These are phyloP conservation scores for Colletotrichum acutatum DNA, from an alignment of 2,329 filamentous ascomycete species.

Conservation along the genomic window DNA sequence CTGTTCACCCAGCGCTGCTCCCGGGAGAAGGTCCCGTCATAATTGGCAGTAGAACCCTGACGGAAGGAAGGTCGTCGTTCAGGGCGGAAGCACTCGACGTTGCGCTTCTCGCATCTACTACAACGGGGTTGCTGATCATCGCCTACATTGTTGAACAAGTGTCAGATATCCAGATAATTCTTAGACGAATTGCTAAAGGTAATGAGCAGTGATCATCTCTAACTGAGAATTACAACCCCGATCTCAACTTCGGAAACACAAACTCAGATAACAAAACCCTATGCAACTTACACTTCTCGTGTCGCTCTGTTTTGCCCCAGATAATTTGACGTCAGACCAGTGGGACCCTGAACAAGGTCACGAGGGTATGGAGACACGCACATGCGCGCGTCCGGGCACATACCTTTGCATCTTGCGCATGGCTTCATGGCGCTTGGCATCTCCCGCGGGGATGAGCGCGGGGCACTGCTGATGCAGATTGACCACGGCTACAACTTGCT, in stretches of 20 bases:
- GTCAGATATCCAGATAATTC: constrained; percentile 1
- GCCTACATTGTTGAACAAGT: constrained; percentile 38
- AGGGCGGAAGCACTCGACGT: constrained; percentile 48
- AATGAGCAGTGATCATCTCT: background rate
- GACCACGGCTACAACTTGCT: background rate
- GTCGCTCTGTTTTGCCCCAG: constrained; percentile 36
- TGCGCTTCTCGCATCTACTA: constrained; percentile 46
- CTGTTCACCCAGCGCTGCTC: constrained; percentile 51
- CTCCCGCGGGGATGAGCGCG: constrained; percentile 13
- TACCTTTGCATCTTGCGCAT: constrained; percentile 41
- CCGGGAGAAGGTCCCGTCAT: constrained; percentile 39
- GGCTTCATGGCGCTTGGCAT: constrained; percentile 40
- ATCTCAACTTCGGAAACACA: background rate
- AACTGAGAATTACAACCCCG: background rate
- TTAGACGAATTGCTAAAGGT: background rate
- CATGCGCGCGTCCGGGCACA: background rate
- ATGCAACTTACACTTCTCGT: constrained; percentile 39
- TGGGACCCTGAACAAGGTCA: background rate
- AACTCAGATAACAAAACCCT: background rate
- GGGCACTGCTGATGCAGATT: constrained; percentile 16
- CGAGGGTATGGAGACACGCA: background rate
- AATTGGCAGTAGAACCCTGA: constrained; percentile 45
- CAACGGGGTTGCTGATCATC: constrained; percentile 52
- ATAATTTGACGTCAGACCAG: constrained; percentile 15
- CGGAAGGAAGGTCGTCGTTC: constrained; percentile 49